Base-by-base conservation (phyloP, 805 yeast species). In the Kodamaea fukazawae region DNA sequence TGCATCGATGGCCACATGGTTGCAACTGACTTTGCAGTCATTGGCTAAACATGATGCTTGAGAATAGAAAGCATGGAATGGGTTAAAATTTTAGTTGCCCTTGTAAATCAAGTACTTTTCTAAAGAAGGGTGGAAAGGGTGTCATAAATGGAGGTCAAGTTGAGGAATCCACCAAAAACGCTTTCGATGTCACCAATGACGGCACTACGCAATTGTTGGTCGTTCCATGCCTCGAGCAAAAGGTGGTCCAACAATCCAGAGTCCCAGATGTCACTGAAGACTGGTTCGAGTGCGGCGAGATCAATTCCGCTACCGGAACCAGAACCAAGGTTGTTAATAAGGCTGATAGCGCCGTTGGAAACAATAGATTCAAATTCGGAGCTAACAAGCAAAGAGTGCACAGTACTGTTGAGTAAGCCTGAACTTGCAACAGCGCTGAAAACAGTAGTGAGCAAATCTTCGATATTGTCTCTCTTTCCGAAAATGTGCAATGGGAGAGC, bases 371-470 rank as follows among this genome's bases (percentile, higher is more conserved):
- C 58, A 49, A 61, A 61, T 32, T 47, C 40, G 2, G 50, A 43
- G 44, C 57, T 46, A 11, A 54, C 45, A 17, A 61, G 49, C 36
- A 61, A 49, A 8, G 48, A 41, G 38, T 41, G 37, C 29, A 61
- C 35, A 22, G 63, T 55, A 22, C 50, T 57, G 30, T 47, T 51
- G 29, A 61, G 36, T 29, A 61, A 46, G 6, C 60, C 61, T 6
- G 65, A 58, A 43, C 53, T 45, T 23, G 49, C 58, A 38, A 60
- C 53, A 3, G 65, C 46, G 2, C 47, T 31, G 28, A 61, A 51
- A n/a, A 61, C 46, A 7, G 65, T 61, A 14, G 54, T 48, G 22
- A 58, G 46, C 42, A 61, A 57, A 31, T 60, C 63, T 35, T 53
- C 58, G 32, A 60, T 45, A 36, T 61, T 61, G 46, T 55, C 63